Conservation (phyloP, 2,329 filamentous ascomycete species). For the Reticulascus tulasneorum region DNA sequence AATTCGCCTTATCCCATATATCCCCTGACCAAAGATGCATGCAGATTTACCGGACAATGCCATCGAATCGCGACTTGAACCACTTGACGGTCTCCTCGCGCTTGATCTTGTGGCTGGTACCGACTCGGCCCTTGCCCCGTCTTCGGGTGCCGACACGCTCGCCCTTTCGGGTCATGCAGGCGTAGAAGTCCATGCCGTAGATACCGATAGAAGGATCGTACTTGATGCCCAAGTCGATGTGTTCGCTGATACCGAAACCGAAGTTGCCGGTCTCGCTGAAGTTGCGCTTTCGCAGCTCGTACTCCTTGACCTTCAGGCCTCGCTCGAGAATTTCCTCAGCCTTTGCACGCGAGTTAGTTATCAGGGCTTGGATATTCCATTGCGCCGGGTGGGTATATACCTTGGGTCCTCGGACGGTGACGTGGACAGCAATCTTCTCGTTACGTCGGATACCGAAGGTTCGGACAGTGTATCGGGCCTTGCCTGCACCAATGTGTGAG, state of each 20-base stretch:
- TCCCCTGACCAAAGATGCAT: constrained; percentile 14
- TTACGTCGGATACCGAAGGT: constrained; percentile 99
- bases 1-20: constrained; percentile 28
- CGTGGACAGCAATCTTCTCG: constrained; percentile 99
- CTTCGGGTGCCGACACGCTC: constrained; percentile 96
- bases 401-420: constrained; percentile 96
- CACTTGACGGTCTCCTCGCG: constrained; percentile 95
- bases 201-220: constrained; percentile 98
- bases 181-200: constrained; percentile 99
- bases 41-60: constrained; percentile 87
- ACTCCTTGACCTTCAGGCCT: constrained; percentile 99
- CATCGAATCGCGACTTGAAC: constrained; percentile 90
- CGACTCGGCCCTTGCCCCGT: constrained; percentile 82
- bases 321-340: constrained; percentile 99
- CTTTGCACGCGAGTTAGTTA: constrained; percentile 30
- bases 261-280: constrained; percentile 99
- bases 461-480: constrained; percentile 99
- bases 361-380: not conserved
- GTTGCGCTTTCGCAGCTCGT: constrained; percentile 99
- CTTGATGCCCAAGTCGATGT: constrained; percentile 99
- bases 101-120: constrained; percentile 88
- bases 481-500: constrained; percentile 55
- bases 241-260: constrained; percentile 99
- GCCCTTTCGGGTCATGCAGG: constrained; percentile 99
- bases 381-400: constrained; percentile 23